Conservation (phyloP, 352 stramenopile species). For the Phytophthora brassicae region DNA sequence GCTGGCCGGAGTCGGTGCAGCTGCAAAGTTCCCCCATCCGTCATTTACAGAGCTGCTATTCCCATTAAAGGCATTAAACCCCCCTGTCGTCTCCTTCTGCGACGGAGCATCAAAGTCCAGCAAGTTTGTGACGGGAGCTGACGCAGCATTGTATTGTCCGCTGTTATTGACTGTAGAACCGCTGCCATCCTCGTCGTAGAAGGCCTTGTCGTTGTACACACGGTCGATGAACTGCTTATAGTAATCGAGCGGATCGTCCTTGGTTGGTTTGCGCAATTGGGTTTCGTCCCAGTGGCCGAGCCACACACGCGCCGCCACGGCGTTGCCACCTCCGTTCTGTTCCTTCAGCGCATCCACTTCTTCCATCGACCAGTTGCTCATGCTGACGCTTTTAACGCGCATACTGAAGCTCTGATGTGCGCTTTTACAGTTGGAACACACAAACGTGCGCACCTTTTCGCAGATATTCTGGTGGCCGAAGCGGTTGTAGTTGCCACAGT, state of each 20-base stretch:
- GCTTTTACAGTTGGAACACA: slow-evolving; percentile 95
- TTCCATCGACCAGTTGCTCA: slow-evolving; percentile 92
- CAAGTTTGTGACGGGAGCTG: slow-evolving; percentile 39
- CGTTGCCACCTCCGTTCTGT: slow-evolving; percentile 88
- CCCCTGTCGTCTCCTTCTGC: slow-evolving; percentile 20
- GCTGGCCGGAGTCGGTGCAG: slow-evolving; percentile 13
- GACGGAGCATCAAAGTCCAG: slow-evolving; percentile 57
- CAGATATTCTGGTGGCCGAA: slow-evolving; percentile 94
- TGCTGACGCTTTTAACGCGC: slow-evolving; percentile 95
- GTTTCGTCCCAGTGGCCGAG: slow-evolving; percentile 77
- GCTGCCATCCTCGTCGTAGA: slow-evolving; percentile 58
- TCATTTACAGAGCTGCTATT: slow-evolving; percentile 15
- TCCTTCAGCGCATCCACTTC: slow-evolving; percentile 90
- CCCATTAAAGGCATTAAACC: slow-evolving; percentile 49
- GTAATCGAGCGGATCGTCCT: slow-evolving; percentile 79
- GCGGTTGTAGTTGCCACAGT: slow-evolving; percentile 85
- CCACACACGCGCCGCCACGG: slow-evolving; percentile 84
- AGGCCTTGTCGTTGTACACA: slow-evolving; percentile 82
- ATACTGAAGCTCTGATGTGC: slow-evolving; percentile 94
- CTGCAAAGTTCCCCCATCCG: slow-evolving; percentile 40
- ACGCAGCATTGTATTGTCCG: slow-evolving; percentile 2
- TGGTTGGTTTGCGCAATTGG: slow-evolving; percentile 67
- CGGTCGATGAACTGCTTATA: slow-evolving; percentile 87
- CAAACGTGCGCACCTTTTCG: slow-evolving; percentile 92
- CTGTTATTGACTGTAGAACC: slow-evolving; percentile 2